Percentiles rank a stretch among this genome's conserved stretches.
These are phyloP conservation scores for Ophiostoma quercus DNA, from an alignment of 2,329 filamentous ascomycete genomes.

Conservation along the genomic window DNA sequence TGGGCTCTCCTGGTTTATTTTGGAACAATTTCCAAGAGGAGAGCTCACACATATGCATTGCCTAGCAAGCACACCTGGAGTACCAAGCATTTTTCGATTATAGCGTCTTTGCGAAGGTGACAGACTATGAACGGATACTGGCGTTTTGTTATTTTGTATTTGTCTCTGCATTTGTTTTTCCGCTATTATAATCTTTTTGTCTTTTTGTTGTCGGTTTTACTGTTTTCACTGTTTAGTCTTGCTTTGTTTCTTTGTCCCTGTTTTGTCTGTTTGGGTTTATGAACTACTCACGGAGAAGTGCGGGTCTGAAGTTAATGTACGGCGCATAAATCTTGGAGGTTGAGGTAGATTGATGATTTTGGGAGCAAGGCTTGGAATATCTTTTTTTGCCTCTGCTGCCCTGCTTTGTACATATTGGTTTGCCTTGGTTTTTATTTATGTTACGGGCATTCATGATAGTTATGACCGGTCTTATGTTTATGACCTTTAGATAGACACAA, in stretches of 20 bases:
- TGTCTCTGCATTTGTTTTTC: neutral
- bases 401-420: neutral
- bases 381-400: neutral
- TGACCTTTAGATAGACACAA: slow-evolving; percentile 15
- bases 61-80: slow-evolving; percentile 22
- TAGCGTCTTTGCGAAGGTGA: slow-evolving; percentile 19
- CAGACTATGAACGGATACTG: slow-evolving; percentile 13
- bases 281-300: neutral
- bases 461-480: slow-evolving; percentile 22
- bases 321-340: neutral
- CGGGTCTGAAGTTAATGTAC: neutral
- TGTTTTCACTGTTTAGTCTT: slow-evolving; percentile 5
- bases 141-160: slow-evolving; percentile 2
- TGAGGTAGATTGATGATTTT: neutral
- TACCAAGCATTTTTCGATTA: slow-evolving; percentile 23
- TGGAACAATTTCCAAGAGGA: neutral
- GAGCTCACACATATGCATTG: slow-evolving; percentile 16
- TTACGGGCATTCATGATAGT: slow-evolving; percentile 15
- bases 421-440: slow-evolving; percentile 14
- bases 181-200: neutral
- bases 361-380: neutral
- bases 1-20: slow-evolving; percentile 2
- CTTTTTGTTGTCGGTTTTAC: neutral
- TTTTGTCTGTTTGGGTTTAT: neutral
- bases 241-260: neutral